Conservation (phyloP, 108 stramenopile species). For the Pseudonitzschia multiseries region DNA sequence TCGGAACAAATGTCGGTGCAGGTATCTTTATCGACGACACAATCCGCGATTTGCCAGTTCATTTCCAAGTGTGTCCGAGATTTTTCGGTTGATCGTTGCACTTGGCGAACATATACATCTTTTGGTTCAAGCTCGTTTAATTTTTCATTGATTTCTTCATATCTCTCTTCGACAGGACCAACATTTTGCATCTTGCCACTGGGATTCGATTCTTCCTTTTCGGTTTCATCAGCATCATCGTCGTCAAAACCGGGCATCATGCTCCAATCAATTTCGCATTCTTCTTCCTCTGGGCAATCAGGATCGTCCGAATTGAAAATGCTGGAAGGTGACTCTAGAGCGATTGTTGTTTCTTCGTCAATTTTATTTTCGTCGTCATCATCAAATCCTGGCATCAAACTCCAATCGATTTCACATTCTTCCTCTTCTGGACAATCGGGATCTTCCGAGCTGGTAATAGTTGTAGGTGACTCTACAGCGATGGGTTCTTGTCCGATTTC, state of each 20-base stretch:
- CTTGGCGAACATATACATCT: not conserved
- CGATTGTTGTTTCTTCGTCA: not conserved
- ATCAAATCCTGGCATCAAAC: slow-evolving; percentile 29
- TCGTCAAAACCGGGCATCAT: slow-evolving; percentile 29
- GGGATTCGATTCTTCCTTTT: not conserved
- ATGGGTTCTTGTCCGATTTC: too few relatives aligned
- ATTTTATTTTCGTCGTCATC: slow-evolving; percentile 4
- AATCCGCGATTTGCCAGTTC: slow-evolving; percentile 38
- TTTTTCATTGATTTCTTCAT: too few relatives aligned
- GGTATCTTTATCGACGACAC: slow-evolving; percentile 16
- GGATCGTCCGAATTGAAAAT: not conserved
- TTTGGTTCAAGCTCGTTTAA: not conserved
- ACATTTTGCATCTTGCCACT: not conserved
- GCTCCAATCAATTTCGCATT: slow-evolving; percentile 42
- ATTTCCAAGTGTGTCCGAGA: slow-evolving; percentile 19
- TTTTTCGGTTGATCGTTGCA: slow-evolving; percentile 3
- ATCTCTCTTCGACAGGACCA: not conserved
- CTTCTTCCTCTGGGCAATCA: slow-evolving; percentile 35
- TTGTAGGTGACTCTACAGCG: not conserved
- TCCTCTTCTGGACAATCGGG: slow-evolving; percentile 33
- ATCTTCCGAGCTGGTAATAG: not conserved
- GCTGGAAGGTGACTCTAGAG: not conserved
- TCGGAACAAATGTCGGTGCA: slow-evolving; percentile 26
- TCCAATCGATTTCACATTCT: slow-evolving; percentile 44
- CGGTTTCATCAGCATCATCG: not conserved